phyloP scores from a whole-genome alignment of 1,284 basidiomycete genomes.

The Sporisorium graminicola region DNA sequence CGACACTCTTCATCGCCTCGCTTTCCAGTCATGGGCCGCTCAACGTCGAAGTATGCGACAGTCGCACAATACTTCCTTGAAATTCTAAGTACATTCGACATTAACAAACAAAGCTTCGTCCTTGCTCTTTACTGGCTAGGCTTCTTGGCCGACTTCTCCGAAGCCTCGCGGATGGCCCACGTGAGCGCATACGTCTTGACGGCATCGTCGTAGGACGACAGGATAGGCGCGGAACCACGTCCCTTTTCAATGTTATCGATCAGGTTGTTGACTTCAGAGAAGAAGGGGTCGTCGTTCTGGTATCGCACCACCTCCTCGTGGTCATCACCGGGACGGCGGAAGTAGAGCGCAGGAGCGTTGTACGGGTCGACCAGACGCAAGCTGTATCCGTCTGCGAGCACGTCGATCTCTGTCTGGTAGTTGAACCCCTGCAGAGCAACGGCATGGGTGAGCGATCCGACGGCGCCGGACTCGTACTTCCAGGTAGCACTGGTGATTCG shows the following conservation, averaged over 20 bases:
- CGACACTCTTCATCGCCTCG: neutral
- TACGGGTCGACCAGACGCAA: constrained; percentile 68
- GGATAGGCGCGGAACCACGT: constrained; percentile 54
- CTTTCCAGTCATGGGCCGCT: too few relatives aligned
- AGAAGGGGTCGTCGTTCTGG: constrained; percentile 69
- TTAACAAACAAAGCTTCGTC: neutral
- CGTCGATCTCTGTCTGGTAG: constrained; percentile 67
- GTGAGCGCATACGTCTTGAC: constrained; percentile 69
- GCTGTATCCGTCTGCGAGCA: constrained; percentile 66
- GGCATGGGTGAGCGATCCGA: constrained; percentile 68
- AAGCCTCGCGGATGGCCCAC: constrained; percentile 66
- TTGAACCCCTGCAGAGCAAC: constrained; percentile 68
- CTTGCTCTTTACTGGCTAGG: neutral
- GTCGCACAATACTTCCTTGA: too few relatives aligned
- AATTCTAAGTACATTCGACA: neutral
- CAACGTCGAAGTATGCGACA: too few relatives aligned
- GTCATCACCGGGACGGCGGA: constrained; percentile 68
- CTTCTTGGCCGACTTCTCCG: constrained; percentile 60
- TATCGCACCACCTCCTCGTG: constrained; percentile 69
- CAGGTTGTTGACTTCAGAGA: constrained; percentile 67
- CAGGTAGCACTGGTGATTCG: constrained; percentile 68
- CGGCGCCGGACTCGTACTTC: constrained; percentile 68
- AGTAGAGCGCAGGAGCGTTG: constrained; percentile 67
- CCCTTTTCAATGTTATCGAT: constrained; percentile 68
- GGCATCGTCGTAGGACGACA: constrained; percentile 65